Evolutionary conservation across 2,329 filamentous ascomycete species (phyloP).

Genomic region (Diaporthe batatas): DNA sequence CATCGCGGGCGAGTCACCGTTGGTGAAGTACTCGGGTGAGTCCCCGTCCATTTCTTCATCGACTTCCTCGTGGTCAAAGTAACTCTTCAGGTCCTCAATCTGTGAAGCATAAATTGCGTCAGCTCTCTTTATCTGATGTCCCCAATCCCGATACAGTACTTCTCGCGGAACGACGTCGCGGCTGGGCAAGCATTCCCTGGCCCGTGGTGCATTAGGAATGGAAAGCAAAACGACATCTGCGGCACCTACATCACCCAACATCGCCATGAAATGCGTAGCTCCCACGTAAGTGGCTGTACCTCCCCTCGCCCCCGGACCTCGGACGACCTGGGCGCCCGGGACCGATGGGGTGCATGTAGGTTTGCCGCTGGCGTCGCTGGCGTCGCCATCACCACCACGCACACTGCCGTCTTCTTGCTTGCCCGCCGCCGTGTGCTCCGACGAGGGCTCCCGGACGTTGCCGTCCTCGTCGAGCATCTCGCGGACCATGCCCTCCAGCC

Average conservation of each 20-base stretch:
- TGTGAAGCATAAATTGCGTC: constrained; percentile 45
- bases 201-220: background rate
- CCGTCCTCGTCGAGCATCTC: constrained; percentile 63
- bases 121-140: background rate
- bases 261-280: constrained; percentile 71
- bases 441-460: constrained; percentile 18
- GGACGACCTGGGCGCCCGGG: constrained; percentile 57
- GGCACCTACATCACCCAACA: constrained; percentile 68
- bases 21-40: constrained; percentile 50
- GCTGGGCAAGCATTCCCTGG: background rate
- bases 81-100: constrained; percentile 71
- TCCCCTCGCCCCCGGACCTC: constrained; percentile 52
- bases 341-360: constrained; percentile 18
- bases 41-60: constrained; percentile 50
- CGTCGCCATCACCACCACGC: constrained; percentile 39
- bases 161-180: background rate
- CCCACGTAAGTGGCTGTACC: constrained; percentile 64
- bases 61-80: constrained; percentile 65
- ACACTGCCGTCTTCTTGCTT: constrained; percentile 27
- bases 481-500: constrained; percentile 70
- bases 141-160: background rate
- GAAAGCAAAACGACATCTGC: background rate
- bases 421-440: background rate
- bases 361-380: constrained; percentile 35
- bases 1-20: constrained; percentile 57